Base-by-base conservation (phyloP, 129 eudicot species). In the Ambrosia trifida region DNA sequence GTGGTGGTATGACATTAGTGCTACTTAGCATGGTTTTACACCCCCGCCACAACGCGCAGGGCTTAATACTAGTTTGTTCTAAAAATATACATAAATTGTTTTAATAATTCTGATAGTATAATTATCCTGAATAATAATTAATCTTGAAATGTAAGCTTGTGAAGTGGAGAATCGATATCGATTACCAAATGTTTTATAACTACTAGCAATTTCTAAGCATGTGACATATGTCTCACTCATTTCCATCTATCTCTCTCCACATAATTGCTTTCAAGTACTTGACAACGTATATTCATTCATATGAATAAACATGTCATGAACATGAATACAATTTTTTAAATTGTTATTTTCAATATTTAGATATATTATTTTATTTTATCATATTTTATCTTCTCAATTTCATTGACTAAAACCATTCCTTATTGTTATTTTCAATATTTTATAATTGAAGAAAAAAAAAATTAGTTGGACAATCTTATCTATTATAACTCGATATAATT, bases 141-240 rank as follows among this genome's bases (percentile, higher is more conserved):
- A 53, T 53, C 18, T 43, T 3, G 24, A 30, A 36, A 65, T 24
- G 66, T 51, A 41, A 58, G 11, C 73, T 53, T 66, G 79, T 54
- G 79, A 75, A 66, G 79, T 6, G 73, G 79, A 66, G 60, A 75
- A 66, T 4, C 72, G 73, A 57, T 24, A 68, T 18, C 43, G 24
- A 3, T 35, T 47, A 68, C 20, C 53, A 43, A 30, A 57, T 57
- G 38, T 10, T 10, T 57, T 57, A 35, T 24, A 57, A 30, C 11
- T 28, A 57, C 17, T 28, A 24, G 13, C 9, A 32, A 33, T 44
- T 58, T 68, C 60, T 64, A 59, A 47, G 64, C 69, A 41, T 47
- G 46, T 62, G 49, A 69, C 59, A 49, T 40, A 14, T 49, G 80
- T 76, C 69, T 13, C 63, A 2, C 45, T 76, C 75, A 20, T 32